Base-by-base conservation (phyloP, 2,329 filamentous ascomycete species). In the Amesomyces nigricolor region DNA sequence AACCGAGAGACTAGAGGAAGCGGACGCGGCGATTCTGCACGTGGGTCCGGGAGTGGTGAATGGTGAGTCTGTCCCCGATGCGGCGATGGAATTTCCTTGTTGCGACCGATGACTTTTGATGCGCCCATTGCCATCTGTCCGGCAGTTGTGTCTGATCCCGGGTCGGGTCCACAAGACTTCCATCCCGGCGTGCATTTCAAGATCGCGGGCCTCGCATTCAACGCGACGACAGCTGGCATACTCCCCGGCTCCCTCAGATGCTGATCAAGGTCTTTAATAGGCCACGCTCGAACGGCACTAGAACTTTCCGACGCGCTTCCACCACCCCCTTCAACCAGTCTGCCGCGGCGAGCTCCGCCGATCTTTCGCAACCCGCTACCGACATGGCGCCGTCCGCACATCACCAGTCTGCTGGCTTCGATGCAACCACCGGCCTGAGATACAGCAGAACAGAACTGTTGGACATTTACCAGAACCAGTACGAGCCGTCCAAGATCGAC, bases 371-470 rank as follows among this genome's bases (percentile, higher is more conserved):
- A 43, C 52, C 38, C 7, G 45, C 35, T 38, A 43, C 32, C 56
- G 63, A 65, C n/a, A 43, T 53, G 39, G 57, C 56, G 16, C 49
- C 56, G 56, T 57, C 63, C 57, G 55, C 54, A 51, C 56, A 56
- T 43, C 16, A 50, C 48, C 56, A 64, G 57, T 39, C 61, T 11
- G 38, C 58, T 32, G 42, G 54, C 19, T 56, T 50, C 35, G 71
- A 82, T 42, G 72, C 74, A 52, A 66, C 67, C 13, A 66, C 70
- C 42, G 78, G 82, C 47, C 75, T 76, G 57, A 84, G 87, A 63
- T 95, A 95, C 71, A 83, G 83, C 61, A 89, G 86, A 70, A 88
- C 91, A 2, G 83, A 95, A 61, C 76, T 96, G 59, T 76, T 96
- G 56, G 81, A 85, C 54, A 80, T 96, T 62, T 92, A 83, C 71